These are phyloP conservation scores for Danielia reshetovae DNA, from an alignment of 805 yeast genomes.

Conservation along the genomic window DNA sequence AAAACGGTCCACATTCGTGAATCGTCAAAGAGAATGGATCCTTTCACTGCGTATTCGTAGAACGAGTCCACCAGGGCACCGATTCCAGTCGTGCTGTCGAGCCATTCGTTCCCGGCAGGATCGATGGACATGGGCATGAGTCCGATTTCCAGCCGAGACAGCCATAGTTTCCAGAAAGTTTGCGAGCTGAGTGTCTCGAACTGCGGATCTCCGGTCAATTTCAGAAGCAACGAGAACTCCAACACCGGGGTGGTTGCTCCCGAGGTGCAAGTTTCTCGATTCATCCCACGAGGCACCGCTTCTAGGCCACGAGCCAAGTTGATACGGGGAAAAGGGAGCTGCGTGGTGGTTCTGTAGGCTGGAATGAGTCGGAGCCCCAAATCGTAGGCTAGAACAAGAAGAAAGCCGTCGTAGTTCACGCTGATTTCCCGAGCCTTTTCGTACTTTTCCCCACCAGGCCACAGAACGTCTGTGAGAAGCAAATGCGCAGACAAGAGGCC, in stretches of 20 bases:
- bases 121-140: conserved; percentile 77
- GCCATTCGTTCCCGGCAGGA: conserved; percentile 52
- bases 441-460: conserved; percentile 1
- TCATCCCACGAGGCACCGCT: conserved; percentile 40
- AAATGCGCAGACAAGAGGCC: conserved; percentile 77
- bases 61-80: conserved; percentile 93
- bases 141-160: conserved; percentile 53
- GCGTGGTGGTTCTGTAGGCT: conserved; percentile 61
- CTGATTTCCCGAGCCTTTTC: conserved; percentile 11
- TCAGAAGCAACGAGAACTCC: conserved; percentile 73
- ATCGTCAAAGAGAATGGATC: conserved; percentile 62
- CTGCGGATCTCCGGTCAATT: conserved; percentile 66
- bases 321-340: conserved; percentile 77
- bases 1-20: conserved; percentile 58
- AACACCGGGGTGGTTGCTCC: conserved; percentile 83
- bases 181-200: conserved; percentile 60
- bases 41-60: conserved; percentile 82
- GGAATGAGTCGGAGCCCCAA: conserved; percentile 67
- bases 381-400: conserved; percentile 69
- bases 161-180: conserved; percentile 73
- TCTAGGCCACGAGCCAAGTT: conserved; percentile 56
- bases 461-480: conserved; percentile 27
- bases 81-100: conserved; percentile 63
- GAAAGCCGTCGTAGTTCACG: conserved; percentile 59
- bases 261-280: conserved; percentile 74